Conservation (phyloP, 257 asterid species). For the Fraxinus pennsylvanica region DNA sequence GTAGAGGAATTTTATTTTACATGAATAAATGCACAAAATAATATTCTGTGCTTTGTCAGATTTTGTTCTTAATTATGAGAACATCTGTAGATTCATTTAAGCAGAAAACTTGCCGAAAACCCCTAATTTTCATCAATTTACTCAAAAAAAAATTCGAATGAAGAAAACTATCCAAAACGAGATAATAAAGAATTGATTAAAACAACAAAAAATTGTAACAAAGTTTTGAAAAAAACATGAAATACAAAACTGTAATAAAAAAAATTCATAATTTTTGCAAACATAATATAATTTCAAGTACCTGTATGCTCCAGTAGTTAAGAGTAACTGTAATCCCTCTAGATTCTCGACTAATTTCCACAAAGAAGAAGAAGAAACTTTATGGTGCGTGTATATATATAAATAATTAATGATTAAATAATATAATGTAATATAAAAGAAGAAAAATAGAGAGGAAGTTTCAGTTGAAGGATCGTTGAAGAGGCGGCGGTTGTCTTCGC, state of each 20-base stretch:
- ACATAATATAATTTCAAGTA: background rate
- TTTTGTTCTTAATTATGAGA: slow-evolving; percentile 31
- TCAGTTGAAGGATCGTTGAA: slow-evolving; percentile 23
- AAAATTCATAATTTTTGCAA: background rate
- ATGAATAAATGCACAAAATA: slow-evolving; percentile 30
- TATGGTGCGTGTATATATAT: no score
- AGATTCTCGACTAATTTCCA: background rate
- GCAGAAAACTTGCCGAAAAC: background rate
- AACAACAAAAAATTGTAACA: background rate
- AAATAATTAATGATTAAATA: no score
- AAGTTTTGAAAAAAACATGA: background rate
- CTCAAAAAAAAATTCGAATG: background rate
- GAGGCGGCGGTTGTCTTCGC: slow-evolving; percentile 29
- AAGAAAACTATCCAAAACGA: background rate
- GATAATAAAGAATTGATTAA: background rate
- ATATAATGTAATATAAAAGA: background rate
- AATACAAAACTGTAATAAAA: background rate
- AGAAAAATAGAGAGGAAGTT: slow-evolving; percentile 12
- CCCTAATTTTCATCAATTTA: background rate
- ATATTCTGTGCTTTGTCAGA: slow-evolving; percentile 33
- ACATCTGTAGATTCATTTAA: slow-evolving; percentile 26
- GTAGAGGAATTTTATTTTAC: slow-evolving; percentile 19
- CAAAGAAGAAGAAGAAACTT: background rate
- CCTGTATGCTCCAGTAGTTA: slow-evolving; percentile 28
- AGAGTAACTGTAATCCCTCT: background rate